A percentile compares a stretch with the other conserved stretches of the same genome.
Conservation (phyloP, 768 basidiomycete species). For the Kwoniella sp. region DNA sequence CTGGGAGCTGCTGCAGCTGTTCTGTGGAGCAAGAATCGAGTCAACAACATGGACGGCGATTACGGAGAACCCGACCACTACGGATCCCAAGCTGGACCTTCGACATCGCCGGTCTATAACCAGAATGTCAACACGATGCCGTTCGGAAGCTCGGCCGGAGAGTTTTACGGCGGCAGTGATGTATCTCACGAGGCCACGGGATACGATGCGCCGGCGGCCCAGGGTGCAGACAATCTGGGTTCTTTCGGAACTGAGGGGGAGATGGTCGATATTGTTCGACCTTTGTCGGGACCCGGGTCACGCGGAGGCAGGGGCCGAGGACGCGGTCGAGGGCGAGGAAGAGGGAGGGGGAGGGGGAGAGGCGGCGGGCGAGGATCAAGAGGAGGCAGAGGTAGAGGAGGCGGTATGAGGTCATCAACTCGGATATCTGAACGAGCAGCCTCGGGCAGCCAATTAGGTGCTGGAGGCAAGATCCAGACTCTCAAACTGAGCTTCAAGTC, state of each 20-base stretch:
- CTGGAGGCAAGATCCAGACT: slow-evolving; percentile 14
- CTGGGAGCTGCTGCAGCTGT: too few species aligned
- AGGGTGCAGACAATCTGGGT: too few species aligned
- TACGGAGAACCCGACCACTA: neutral
- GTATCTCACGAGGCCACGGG: too few species aligned
- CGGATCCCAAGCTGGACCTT: neutral
- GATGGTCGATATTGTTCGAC: neutral
- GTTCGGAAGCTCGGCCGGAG: neutral
- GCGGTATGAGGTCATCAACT: slow-evolving; percentile 22
- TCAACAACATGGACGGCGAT: neutral
- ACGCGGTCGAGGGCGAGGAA: slow-evolving; percentile 24
- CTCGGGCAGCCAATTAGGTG: slow-evolving; percentile 4
- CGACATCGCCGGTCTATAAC: neutral
- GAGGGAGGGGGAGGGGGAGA: slow-evolving; percentile 29
- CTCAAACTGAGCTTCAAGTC: slow-evolving; percentile 42
- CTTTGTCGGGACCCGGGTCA: slow-evolving; percentile 23
- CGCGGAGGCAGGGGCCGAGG: slow-evolving; percentile 34
- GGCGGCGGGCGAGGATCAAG: slow-evolving; percentile 25
- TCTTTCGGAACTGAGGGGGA: neutral
- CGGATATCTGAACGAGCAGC: slow-evolving; percentile 25
- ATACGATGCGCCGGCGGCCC: too few species aligned
- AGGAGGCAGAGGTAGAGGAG: slow-evolving; percentile 22
- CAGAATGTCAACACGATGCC: neutral
- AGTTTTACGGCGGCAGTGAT: too few species aligned
- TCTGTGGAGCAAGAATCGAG: neutral